A percentile compares a stretch with the other conserved stretches of the same genome.
These are phyloP conservation scores for Chlamydomonas eustigma DNA, from an alignment of 139 green algal species.

Conservation along the genomic window DNA sequence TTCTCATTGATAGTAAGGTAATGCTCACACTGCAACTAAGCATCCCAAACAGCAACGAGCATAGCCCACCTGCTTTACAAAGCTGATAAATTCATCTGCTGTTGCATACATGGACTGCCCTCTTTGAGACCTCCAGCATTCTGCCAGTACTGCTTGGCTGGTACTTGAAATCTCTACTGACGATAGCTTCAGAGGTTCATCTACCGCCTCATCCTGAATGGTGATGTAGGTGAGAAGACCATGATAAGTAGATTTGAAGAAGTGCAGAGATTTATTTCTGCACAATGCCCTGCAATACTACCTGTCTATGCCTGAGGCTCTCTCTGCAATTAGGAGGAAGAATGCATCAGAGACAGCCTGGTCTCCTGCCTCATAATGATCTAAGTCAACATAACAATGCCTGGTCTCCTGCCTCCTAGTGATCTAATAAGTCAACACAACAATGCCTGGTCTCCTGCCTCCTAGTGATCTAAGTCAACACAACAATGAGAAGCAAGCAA, in stretches of 20 bases:
- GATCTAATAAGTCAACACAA: too few relatives aligned
- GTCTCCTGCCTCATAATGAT: too few relatives aligned
- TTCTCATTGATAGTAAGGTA: background rate
- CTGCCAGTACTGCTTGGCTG: background rate
- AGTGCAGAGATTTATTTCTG: background rate
- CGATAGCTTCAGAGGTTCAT: conserved; percentile 7
- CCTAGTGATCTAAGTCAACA: too few relatives aligned
- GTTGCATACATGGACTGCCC: conserved; percentile 1
- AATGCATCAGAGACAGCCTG: too few relatives aligned
- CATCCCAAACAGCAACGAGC: background rate
- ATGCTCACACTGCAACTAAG: background rate
- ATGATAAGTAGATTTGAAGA: background rate
- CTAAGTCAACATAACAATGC: too few relatives aligned
- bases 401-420: too few relatives aligned
- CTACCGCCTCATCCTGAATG: background rate
- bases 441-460: too few relatives aligned
- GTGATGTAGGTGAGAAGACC: background rate
- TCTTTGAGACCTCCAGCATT: background rate
- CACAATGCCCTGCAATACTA: background rate
- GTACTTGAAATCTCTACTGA: background rate
- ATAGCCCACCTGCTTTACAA: conserved; percentile 6
- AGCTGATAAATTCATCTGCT: conserved; percentile 2
- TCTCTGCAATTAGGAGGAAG: too few relatives aligned
- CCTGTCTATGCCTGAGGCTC: too few relatives aligned
- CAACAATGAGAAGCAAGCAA: too few relatives aligned